These are phyloP conservation scores for Hypoxylon lienhwacheense DNA, from an alignment of 495 filamentous ascomycete genomes.

Conservation along the genomic window DNA sequence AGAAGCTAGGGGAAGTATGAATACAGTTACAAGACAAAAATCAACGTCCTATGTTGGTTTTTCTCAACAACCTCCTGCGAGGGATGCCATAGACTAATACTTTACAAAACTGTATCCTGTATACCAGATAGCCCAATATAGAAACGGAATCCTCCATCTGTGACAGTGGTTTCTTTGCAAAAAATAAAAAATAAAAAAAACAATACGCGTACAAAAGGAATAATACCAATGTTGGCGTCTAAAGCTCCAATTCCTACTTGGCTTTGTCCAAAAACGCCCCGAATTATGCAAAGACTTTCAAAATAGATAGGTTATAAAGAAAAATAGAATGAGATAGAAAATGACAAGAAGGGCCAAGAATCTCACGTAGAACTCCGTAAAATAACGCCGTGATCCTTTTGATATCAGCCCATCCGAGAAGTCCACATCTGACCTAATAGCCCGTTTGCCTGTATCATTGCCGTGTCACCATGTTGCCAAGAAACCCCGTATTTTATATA, in stretches of 20 bases:
- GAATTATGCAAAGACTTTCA: conserved; percentile 10
- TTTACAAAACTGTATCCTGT: conserved; percentile 13
- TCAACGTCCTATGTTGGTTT: conserved; percentile 13
- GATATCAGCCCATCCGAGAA: not conserved
- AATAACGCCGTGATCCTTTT: conserved; percentile 22
- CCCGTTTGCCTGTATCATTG: not conserved
- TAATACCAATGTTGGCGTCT: conserved; percentile 3
- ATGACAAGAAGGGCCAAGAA: no score
- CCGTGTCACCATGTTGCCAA: not conserved
- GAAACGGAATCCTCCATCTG: not conserved
- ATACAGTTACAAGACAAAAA: not conserved
- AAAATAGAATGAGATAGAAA: no score
- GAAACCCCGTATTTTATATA: not conserved
- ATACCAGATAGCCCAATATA: not conserved
- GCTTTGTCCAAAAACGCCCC: conserved; percentile 14
- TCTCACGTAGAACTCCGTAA: not conserved
- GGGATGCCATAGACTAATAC: conserved; percentile 8
- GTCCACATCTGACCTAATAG: conserved; percentile 14
- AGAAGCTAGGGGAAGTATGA: not conserved
- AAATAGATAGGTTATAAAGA: no score
- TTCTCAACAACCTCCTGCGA: conserved; percentile 6
- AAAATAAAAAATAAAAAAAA: no score
- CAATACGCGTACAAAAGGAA: conserved; percentile 14
- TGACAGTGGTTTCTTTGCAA: conserved; percentile 1
- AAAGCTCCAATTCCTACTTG: not conserved